A percentile compares a stretch with the other conserved stretches of the same genome.
Conservation (phyloP, 129 eudicot genomes). For the Ambrosia trifida region DNA sequence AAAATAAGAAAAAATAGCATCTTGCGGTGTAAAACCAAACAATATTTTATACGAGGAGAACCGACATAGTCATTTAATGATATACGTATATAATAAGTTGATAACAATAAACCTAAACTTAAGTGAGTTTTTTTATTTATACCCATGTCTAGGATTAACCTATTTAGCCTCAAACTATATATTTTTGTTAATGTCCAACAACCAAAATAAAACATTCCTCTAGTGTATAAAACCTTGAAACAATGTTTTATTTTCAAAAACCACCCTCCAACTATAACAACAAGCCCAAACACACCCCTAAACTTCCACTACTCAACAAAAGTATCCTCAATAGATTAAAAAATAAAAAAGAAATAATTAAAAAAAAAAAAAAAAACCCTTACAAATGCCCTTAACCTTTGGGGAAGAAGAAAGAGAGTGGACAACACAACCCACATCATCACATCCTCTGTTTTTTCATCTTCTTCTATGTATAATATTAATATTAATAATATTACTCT, state of each 20-base stretch:
- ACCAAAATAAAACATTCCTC: too few species aligned
- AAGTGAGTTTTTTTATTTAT: not conserved
- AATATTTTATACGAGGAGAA: too few species aligned
- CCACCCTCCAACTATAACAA: not conserved
- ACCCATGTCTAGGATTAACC: too few species aligned
- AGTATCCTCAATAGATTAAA: not conserved
- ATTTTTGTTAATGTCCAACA: too few species aligned
- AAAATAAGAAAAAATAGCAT: too few species aligned
- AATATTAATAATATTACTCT: not conserved
- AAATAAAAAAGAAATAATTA: not conserved
- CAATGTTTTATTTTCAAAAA: not conserved
- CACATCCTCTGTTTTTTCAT: conserved; percentile 66
- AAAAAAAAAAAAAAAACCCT: conserved; percentile 3
- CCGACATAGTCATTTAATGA: too few species aligned
- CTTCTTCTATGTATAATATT: not conserved
- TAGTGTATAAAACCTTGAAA: too few species aligned
- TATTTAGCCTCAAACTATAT: too few species aligned
- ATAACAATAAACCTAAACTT: too few species aligned
- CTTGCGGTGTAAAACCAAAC: too few species aligned
- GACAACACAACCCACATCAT: conserved; percentile 30
- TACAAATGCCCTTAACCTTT: conserved; percentile 23
- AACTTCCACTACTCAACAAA: conserved; percentile 16
- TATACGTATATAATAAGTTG: too few species aligned
- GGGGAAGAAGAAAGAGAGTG: conserved; percentile 36
- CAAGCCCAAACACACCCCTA: not conserved